A percentile compares a stretch with the other conserved stretches of the same genome.
Conservation (phyloP, 208 protist species). For the Acanthamoeba lenticulata region DNA sequence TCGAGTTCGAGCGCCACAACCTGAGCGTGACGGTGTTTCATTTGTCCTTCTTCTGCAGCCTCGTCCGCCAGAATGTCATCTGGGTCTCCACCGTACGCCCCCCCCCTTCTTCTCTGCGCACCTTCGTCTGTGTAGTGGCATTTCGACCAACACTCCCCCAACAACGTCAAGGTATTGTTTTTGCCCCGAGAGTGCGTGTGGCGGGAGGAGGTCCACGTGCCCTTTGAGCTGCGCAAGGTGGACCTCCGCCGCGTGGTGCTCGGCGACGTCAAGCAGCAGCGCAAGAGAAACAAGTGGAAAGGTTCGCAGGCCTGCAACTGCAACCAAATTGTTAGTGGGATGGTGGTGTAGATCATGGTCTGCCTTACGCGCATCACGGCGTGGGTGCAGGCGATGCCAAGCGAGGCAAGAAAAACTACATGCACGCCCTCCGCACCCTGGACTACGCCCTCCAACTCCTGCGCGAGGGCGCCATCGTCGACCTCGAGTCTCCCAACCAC, state of each 20-base stretch:
- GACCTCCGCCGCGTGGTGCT: not conserved
- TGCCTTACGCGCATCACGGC: not conserved
- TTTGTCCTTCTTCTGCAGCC: not conserved
- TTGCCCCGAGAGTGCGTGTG: not conserved
- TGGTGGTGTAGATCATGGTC: not conserved
- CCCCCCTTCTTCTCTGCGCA: too few relatives aligned
- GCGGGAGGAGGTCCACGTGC: not conserved
- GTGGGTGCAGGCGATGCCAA: not conserved
- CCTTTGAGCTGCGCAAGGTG: not conserved
- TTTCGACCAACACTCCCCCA: too few relatives aligned
- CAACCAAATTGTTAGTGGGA: too few relatives aligned
- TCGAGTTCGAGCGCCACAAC: not conserved
- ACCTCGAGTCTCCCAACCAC: not conserved
- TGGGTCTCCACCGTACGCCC: not conserved
- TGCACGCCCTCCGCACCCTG: not conserved
- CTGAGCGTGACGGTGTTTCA: not conserved
- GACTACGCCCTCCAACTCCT: not conserved
- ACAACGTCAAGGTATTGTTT: not conserved
- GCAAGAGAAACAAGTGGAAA: constrained; percentile 6
- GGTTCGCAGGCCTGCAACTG: too few relatives aligned
- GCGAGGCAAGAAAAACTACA: not conserved
- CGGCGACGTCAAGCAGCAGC: not conserved
- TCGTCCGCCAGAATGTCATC: not conserved
- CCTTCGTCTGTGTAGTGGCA: too few relatives aligned
- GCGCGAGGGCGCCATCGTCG: not conserved